These are phyloP conservation scores for Rubia yunnanensis DNA, from an alignment of 257 asterid genomes.

Conservation along the genomic window DNA sequence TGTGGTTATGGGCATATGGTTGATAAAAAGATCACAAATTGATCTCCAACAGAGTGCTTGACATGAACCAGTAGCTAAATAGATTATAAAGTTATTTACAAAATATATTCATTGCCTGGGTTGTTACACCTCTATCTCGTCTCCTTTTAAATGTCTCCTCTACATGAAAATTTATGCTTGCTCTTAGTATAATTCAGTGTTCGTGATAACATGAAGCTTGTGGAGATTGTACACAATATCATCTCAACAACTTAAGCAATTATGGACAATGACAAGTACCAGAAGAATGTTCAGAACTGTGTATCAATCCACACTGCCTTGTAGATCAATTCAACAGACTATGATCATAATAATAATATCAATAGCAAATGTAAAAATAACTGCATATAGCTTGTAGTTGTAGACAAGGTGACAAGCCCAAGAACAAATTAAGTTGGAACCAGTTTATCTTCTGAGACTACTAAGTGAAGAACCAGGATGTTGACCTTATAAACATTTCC, in stretches of 20 bases:
- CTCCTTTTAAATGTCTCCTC: neutral
- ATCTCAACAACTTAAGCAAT: neutral
- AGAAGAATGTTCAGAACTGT: neutral
- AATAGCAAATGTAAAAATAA: neutral
- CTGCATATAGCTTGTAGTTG: neutral
- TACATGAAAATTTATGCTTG: neutral
- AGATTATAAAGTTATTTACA: too few species aligned
- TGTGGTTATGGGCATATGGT: too few species aligned
- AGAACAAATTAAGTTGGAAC: neutral
- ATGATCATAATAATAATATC: neutral
- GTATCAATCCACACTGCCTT: neutral
- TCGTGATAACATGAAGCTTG: neutral
- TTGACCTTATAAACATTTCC: neutral
- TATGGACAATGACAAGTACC: neutral
- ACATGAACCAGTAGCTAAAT: constrained; percentile 5
- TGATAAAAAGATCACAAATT: neutral
- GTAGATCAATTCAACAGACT: neutral
- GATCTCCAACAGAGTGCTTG: neutral
- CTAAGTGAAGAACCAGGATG: neutral
- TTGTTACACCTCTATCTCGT: neutral
- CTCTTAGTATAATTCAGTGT: neutral
- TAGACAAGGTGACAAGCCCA: neutral
- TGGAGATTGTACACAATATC: neutral
- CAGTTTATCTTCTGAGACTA: neutral
- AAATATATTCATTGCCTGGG: neutral